Evolutionary conservation across 2,329 filamentous ascomycete genomes (phyloP), one percentile per base, ranked within the genome.

Genomic region (Balansia obtecta): DNA sequence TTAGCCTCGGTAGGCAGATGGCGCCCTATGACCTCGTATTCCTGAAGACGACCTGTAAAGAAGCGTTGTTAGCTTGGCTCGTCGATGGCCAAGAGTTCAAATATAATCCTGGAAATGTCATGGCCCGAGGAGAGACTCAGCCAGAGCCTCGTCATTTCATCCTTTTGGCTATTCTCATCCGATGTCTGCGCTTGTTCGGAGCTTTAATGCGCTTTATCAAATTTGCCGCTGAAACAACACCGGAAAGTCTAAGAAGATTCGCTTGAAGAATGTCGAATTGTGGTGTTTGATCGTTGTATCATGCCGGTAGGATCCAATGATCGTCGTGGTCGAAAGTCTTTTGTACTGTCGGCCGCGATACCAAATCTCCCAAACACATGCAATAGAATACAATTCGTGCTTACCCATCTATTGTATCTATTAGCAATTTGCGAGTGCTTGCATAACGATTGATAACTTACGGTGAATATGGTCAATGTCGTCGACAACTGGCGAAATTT

Each of bases 11-110:
- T 88, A 76, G 93, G 93, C 86, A 98, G 76, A 77, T 96, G 91
- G 77, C 94, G 91, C 79, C 94, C 93, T 72, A 98, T 95, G 80
- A 98, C 91, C 85, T 97, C 93, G 84, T 95, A 98, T 85, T 98
- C 93, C 74, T 89, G 87, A 79, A 98, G 90, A 83, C 93, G 93
- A 88, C 90, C 93, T 98, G 74, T 49, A 37, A 11, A 34, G 49
- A 33, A 49, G 22, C 41, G 20, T 9, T 10, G 40, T 53, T 39
- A 53, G 52, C 44, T 32, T 11, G 13, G 15, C 6, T 33, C 8
- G 15, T 41, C 12, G 15, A 18, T 32, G 12, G 27, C 27, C 27
- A 27, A 27, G 8, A 27, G 4, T 27, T 7, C 27, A 27, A 27
- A 27, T 27, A 27, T 8, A 7, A 27, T 27, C 27, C 27, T 27